These are phyloP conservation scores for Symbiodinium pilosum DNA, from an alignment of 73 alveolate species.

Conservation along the genomic window DNA sequence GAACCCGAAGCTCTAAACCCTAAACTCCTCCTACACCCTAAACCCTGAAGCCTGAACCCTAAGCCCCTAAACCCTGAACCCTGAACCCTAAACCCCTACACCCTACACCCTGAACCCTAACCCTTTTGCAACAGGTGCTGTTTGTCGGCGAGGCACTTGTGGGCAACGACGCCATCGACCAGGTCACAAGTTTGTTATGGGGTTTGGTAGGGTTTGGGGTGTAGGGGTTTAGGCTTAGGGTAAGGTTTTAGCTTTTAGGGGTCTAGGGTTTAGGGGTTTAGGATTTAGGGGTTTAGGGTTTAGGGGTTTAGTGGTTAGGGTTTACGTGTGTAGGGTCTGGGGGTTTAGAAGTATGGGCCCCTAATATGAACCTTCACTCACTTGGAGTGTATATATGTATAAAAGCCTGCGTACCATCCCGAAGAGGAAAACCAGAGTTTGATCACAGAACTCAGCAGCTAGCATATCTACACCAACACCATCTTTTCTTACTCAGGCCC, in stretches of 20 bases:
- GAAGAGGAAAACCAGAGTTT: too few species aligned
- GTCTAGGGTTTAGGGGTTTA: background rate
- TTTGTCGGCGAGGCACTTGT: conserved; percentile 99
- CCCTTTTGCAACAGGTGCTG: conserved; percentile 54
- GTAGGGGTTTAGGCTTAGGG: background rate
- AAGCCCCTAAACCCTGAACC: background rate
- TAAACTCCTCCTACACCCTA: background rate
- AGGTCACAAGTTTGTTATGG: conserved; percentile 63
- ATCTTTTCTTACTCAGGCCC: too few species aligned
- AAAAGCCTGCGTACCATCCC: too few species aligned
- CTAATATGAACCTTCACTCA: too few species aligned
- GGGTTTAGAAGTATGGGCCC: too few species aligned
- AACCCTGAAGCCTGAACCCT: background rate
- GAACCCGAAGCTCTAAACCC: background rate
- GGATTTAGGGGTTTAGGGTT: background rate
- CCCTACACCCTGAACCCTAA: background rate
- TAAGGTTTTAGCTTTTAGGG: background rate
- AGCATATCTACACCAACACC: too few species aligned
- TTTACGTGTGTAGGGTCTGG: too few species aligned
- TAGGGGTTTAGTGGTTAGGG: background rate
- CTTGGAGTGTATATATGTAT: too few species aligned
- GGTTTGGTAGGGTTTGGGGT: background rate
- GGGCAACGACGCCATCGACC: conserved; percentile 99
- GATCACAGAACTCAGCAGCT: too few species aligned
- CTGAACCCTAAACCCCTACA: background rate